Evolutionary conservation across 1,284 basidiomycete genomes (phyloP).

Genomic region (Cryptococcus maquisensis): DNA sequence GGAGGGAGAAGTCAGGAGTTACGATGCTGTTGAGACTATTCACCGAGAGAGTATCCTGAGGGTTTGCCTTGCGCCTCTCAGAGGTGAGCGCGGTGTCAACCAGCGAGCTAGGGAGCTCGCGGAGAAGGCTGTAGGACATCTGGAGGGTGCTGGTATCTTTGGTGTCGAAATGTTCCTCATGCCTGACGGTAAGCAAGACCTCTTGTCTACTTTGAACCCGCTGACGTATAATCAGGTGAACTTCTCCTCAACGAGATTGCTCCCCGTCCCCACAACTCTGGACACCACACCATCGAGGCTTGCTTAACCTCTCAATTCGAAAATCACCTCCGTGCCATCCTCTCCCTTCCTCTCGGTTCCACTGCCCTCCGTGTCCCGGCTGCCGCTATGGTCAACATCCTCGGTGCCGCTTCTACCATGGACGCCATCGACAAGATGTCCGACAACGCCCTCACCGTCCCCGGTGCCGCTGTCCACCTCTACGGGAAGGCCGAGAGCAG

Average conservation of each 20-base stretch:
- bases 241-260: slow-evolving; percentile 96
- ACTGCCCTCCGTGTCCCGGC: slow-evolving; percentile 83
- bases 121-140: slow-evolving; percentile 72
- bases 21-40: slow-evolving; percentile 92
- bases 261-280: slow-evolving; percentile 97
- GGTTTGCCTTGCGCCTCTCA: slow-evolving; percentile 76
- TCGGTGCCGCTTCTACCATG: slow-evolving; percentile 70
- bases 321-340: slow-evolving; percentile 95
- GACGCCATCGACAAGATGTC: slow-evolving; percentile 55
- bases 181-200: slow-evolving; percentile 61
- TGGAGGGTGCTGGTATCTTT: slow-evolving; percentile 90
- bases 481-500: slow-evolving; percentile 91
- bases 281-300: slow-evolving; percentile 99
- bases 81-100: slow-evolving; percentile 56
- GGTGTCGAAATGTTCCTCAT: slow-evolving; percentile 98
- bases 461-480: slow-evolving; percentile 79
- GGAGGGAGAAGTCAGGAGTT: slow-evolving; percentile 71
- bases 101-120: slow-evolving; percentile 68
- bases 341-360: slow-evolving; percentile 82
- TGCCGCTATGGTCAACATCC: slow-evolving; percentile 91
- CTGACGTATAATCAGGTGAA: slow-evolving; percentile 54
- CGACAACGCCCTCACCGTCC: slow-evolving; percentile 58
- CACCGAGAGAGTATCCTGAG: slow-evolving; percentile 95
- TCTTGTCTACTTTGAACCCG: not conserved
- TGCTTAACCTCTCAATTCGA: slow-evolving; percentile 96